Evolutionary conservation across 352 stramenopile genomes (phyloP), one percentile per base, ranked within the genome.

Genomic region (Discostella stelligera): DNA sequence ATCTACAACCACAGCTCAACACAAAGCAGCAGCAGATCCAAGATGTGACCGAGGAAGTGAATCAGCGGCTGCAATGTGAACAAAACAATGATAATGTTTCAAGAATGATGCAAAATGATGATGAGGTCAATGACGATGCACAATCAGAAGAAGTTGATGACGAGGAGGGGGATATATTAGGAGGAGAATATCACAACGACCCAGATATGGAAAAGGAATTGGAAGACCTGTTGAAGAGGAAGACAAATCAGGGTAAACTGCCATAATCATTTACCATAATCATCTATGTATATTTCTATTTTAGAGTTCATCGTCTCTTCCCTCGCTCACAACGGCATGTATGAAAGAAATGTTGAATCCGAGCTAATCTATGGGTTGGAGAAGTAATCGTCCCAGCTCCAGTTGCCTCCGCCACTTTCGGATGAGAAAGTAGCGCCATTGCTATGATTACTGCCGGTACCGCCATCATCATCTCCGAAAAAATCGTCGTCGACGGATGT

Each of bases 181-280:
- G 70, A 16, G 72, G 48, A 49, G 30, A 39, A 66, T 61, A 50
- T 65, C 64, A 46, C 13, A 61, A 80, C 21, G 72, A 80, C 65
- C 59, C 72, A 54, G 72, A 80, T 11, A 66, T 74, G 63, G 72
- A 80, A 61, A 46, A 56, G 49, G 72, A 80, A 44, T 30, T 80
- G 21, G 72, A 65, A 18, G 69, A 74, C 27, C 65, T 80, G 52
- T 50, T 80, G 27, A 61, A 80, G 27, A 71, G 69, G 27, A 80
- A 80, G 39, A 56, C 37, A 10, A 44, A 44, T 13, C 11, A 10
- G 7, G 37, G 13, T 44, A 44, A 14, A 44, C 13, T 44, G 11
- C 0, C 1, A 44, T 44, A 44, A 73, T 9, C 37, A 11, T 14
- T 44, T 41, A 41, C 9, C 9, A 9, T 41, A 41, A 3, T 9